Conservation (phyloP, 139 green algal genomes). For the Auxenochlorella protothecoides region DNA sequence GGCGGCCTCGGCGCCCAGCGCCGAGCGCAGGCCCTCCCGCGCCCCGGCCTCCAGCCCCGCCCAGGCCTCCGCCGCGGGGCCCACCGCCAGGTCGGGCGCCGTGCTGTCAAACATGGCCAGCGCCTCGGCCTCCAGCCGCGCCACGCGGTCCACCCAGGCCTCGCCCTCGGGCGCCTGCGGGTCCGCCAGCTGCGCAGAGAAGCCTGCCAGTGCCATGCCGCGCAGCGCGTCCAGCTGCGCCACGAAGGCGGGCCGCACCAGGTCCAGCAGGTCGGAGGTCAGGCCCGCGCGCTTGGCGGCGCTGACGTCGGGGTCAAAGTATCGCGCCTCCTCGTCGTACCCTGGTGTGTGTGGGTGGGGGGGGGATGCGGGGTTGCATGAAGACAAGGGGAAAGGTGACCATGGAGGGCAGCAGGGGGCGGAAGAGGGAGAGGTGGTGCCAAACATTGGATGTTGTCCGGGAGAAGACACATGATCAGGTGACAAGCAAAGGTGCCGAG, state of each 20-base stretch:
- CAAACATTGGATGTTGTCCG: no score
- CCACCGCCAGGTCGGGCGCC: constrained; percentile 9
- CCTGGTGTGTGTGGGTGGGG: neutral
- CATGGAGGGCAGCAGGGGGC: no score
- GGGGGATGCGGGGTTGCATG: no score
- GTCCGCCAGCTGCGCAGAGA: constrained; percentile 21
- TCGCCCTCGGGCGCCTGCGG: neutral
- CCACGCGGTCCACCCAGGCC: constrained; percentile 16
- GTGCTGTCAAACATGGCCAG: constrained; percentile 26
- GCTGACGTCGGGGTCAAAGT: constrained; percentile 71
- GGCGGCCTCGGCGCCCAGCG: no score
- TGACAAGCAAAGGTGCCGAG: no score
- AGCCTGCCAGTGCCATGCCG: constrained; percentile 22
- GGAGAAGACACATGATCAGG: no score
- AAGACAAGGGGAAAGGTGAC: no score
- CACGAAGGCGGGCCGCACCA: constrained; percentile 32
- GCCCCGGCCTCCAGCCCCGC: neutral
- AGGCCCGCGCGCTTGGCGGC: constrained; percentile 57
- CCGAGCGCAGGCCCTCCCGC: no score
- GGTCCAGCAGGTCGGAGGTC: constrained; percentile 25
- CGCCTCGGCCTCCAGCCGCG: constrained; percentile 4
- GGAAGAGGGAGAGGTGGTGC: no score
- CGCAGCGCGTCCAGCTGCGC: constrained; percentile 46
- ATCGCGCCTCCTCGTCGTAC: constrained; percentile 82
- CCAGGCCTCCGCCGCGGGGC: neutral